Evolutionary conservation across 169 alveolate species (phyloP), one percentile per base, ranked within the genome.

Genomic region (Eimeria mitis): DNA sequence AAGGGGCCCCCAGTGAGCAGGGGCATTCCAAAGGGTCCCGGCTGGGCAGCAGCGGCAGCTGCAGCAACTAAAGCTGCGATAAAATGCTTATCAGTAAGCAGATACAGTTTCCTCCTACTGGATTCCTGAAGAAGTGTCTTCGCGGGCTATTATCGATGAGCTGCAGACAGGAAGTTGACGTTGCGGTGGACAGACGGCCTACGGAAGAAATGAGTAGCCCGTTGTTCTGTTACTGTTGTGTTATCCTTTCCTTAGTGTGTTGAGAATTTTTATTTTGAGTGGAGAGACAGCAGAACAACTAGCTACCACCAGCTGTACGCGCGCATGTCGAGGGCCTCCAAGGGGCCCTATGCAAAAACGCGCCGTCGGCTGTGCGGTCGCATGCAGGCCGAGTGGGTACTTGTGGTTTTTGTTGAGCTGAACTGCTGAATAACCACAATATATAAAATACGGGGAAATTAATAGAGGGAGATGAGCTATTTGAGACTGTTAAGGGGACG

Each of bases 281-380:
- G 0, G 34, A 21, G 52, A 37, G 56, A 73, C 56, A 73, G 47
- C 56, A 73, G 16, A 68, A 4, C 56, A 73, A 73, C 83, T 73
- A 40, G 19, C n/a, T 25, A 23, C 19, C 13, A 19, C 34, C 34
- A 40, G 83, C 54, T 40, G 6, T 21, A 1, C 28, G 19, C 56
- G 13, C 56, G 14, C 42, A 65, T 16, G 68, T n/a, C 9, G n/a
- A 40, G 54, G 83, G 83, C 83, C 83, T n/a, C 31, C 16, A 73
- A 21, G 1, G 83, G 83, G 83, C 83, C 83, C 56, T 73, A 52
- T 16, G 31, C n/a, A 59, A n/a, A 31, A 4, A n/a, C 83, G 56
- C 83, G 83, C 54, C 83, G 83, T 37, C 83, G 83, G 83, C 83
- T 40, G 83, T 73, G 83, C 16, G 13, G 8, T 23, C 31, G 83